Evolutionary conservation across 2,329 filamentous ascomycete genomes (phyloP), one percentile per base, ranked within the genome.

Genomic region (Diaporthe destruens): DNA sequence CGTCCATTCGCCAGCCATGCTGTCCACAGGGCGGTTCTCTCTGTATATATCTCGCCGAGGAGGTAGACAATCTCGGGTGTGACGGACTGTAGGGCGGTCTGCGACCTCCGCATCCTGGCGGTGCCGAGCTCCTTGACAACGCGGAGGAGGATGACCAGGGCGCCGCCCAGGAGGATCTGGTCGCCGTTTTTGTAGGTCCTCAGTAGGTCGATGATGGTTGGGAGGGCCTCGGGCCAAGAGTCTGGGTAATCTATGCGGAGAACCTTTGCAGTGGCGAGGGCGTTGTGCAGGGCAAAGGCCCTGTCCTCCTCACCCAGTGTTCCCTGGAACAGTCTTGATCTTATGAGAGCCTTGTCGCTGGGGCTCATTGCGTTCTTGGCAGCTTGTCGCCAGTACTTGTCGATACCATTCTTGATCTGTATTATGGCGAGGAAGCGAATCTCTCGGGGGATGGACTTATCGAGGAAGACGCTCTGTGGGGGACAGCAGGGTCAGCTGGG

Each of bases 391-490:
- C 96, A 99, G 82, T 95, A 94, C 80, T 93, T 95, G 80, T 98
- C 96, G 82, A 98, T 95, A 71, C 95, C 96, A 81, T 98, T 98
- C 81, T 98, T 98, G 69, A 99, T 87, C 80, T 98, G 94, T 76
- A 98, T 98, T 72, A 98, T 90, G 70, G 96, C 93, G 14, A 98
- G 91, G 79, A 97, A 95, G 74, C 96, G 93, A 69, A 96, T 89
- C 78, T 97, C 92, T 72, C 90, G 83, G 1, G 94, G 93, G 1
- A 97, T 85, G 2, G 90, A 90, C 74, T 90, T 91, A 83, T 98
- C 93, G 75, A 98, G 88, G 80, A 95, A 98, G 47, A 94, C 89
- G 88, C 92, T 97, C 79, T 42, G 42, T 44, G 54, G 6, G 36
- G 36, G 36, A 39, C 5, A 23, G 29, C 39, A 12, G 39, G 69